Base-by-base conservation (phyloP, 768 basidiomycete species). In the Mycena filopes region DNA sequence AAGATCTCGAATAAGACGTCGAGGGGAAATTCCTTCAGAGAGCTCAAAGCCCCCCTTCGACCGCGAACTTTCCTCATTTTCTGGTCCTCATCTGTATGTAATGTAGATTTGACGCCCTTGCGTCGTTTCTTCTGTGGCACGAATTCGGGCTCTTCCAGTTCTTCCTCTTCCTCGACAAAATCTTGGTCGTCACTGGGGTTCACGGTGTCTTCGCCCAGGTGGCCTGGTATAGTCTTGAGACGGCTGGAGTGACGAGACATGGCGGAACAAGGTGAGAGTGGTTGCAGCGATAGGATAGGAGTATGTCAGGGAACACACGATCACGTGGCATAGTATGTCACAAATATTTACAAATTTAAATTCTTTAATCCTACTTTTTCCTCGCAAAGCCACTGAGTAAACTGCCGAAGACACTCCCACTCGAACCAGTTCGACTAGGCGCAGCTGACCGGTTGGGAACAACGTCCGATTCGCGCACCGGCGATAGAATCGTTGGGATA, bases 401-500 rank as follows among this genome's bases (percentile, higher is more conserved):
- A 18, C 72, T 71, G 26, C 67, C 70, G 40, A n/a, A n/a, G n/a
- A 74, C 57, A 21, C 60, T 69, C 0, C 73, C 60, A 51, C 77
- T 76, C 21, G 73, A 75, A 13, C 60, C 60, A 10, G 60, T 51
- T 23, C 62, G 56, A 55, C 67, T 65, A 26, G 42, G 23, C 16
- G 55, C 50, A 77, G 80, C 23, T n/a, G 79, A 80, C 40, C 87
- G 82, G 38, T 73, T 77, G 1, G 88, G 88, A 21, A 86, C 81
- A 25, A 74, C 77, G 8, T 85, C 83, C 1, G 81, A 78, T 45
- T 85, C 83, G 65, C 88, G 90, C 57, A 93, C 82, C 15, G 91
- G 91, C 2, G 90, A 91, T 23, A 93, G 77, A 36, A 79, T 78
- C 0, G 86, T 88, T 13, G 91, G 91, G 70, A 93, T 93, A 56